Percentiles rank a stretch among this genome's conserved stretches.
These are phyloP conservation scores for Phoma herbarum DNA, from an alignment of 2,329 filamentous ascomycete genomes.

Conservation along the genomic window DNA sequence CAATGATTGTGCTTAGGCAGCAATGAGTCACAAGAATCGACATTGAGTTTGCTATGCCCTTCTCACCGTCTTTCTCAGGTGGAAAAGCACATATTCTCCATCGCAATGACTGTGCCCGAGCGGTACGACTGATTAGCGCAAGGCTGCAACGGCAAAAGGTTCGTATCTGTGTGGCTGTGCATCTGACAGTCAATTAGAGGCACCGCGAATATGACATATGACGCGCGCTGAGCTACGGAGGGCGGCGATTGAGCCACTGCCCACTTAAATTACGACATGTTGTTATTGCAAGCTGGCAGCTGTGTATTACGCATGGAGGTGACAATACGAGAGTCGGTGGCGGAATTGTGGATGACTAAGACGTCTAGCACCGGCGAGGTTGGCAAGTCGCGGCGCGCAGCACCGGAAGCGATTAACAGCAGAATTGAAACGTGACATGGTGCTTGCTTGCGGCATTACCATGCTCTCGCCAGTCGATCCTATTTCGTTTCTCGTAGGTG, in stretches of 20 bases:
- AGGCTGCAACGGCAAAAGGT: constrained; percentile 4
- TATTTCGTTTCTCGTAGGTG: no score
- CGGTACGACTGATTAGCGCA: constrained; percentile 9
- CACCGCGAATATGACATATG: background rate
- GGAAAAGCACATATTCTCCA: background rate
- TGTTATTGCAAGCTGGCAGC: background rate
- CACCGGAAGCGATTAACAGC: no score
- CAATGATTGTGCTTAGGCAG: background rate
- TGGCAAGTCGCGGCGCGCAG: background rate
- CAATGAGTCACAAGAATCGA: constrained; percentile 1
- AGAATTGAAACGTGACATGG: no score
- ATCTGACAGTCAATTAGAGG: background rate
- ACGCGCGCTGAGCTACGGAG: constrained; percentile 3
- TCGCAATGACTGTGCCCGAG: background rate
- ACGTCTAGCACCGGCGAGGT: background rate
- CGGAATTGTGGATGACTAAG: background rate
- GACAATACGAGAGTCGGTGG: background rate
- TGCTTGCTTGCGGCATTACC: no score
- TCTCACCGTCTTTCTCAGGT: constrained; percentile 1
- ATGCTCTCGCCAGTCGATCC: no score
- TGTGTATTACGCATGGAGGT: background rate
- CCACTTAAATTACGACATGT: background rate
- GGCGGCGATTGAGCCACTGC: background rate
- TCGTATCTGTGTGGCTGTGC: constrained; percentile 7
- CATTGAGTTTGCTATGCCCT: constrained; percentile 3